phyloP scores from a whole-genome alignment of 768 basidiomycete genomes.

The Hygrocybe punicea region DNA sequence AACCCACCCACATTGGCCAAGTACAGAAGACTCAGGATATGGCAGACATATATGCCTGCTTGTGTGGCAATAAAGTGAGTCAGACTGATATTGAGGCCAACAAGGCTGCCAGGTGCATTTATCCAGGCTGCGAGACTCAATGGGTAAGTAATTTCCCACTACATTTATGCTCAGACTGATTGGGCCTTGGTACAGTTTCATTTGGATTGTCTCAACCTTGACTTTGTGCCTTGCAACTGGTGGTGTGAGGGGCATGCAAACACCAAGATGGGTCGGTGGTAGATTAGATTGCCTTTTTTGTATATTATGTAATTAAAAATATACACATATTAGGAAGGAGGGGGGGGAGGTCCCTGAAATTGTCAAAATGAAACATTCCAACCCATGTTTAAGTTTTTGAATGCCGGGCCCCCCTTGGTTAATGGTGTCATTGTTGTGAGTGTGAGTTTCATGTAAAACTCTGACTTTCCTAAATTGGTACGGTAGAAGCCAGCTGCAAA shows the following conservation, averaged over 20 bases:
- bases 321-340: not conserved
- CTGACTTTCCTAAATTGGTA: too few relatives aligned
- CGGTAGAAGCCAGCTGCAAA: too few relatives aligned
- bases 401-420: not conserved
- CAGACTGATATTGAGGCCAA: not conserved
- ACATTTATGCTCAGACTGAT: not conserved
- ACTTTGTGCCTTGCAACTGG: not conserved
- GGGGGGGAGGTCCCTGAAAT: not conserved
- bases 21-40: not conserved
- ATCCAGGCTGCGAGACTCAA: not conserved
- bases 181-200: not conserved
- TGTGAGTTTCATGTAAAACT: too few relatives aligned
- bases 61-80: not conserved
- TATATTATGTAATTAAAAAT: not conserved
- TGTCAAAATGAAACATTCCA: not conserved
- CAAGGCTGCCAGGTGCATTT: not conserved
- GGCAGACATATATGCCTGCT: not conserved
- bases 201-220: not conserved
- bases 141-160: not conserved
- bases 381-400: not conserved
- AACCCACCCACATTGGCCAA: not conserved
- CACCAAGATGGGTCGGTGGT: not conserved
- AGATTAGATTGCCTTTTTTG: not conserved
- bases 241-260: not conserved
- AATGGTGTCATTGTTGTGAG: too few relatives aligned